Conservation (phyloP, 208 protist species). For the Plasmodiophora brassicae region DNA sequence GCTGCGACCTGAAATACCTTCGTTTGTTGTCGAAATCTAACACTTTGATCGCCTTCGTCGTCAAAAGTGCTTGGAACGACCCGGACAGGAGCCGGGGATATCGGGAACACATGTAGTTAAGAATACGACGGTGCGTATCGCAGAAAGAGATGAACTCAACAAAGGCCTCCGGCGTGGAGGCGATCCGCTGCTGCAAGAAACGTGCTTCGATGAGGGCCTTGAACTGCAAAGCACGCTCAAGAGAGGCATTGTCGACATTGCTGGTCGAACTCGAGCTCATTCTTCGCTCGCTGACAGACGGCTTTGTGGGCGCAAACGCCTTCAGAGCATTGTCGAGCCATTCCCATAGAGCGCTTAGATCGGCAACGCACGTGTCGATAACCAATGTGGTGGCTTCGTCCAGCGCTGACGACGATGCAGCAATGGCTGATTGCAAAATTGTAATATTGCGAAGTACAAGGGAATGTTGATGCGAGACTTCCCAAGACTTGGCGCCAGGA, state of each 20-base stretch:
- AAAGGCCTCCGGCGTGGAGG: background rate
- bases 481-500: too few species aligned
- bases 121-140: background rate
- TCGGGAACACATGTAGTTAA: background rate
- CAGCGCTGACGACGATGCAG: too few species aligned
- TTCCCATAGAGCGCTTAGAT: too few species aligned
- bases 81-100: background rate
- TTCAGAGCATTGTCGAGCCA: too few species aligned
- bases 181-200: constrained; percentile 11
- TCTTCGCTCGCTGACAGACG: too few species aligned
- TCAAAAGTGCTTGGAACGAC: background rate
- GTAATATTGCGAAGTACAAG: too few species aligned
- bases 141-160: background rate
- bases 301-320: too few species aligned
- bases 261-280: too few species aligned
- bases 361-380: too few species aligned
- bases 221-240: background rate
- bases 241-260: background rate
- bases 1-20: constrained; percentile 31
- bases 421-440: too few species aligned
- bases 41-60: constrained; percentile 8
- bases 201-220: background rate
- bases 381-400: too few species aligned
- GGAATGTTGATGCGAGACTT: too few species aligned
- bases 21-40: constrained; percentile 42